Conservation (phyloP, 192 early-diverging fungal species). For the Piromyces finnis region DNA sequence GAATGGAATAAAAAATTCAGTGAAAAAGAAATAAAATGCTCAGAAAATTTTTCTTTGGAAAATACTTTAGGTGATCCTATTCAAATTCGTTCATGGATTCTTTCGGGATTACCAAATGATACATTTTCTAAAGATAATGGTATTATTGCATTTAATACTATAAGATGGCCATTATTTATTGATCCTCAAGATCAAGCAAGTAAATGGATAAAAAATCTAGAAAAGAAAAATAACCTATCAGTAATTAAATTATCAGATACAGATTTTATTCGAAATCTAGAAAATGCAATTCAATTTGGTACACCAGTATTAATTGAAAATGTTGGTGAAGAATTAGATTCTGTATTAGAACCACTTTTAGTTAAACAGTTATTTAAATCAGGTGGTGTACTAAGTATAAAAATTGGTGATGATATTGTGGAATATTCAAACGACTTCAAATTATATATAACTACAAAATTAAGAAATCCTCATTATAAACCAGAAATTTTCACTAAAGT, state of each 20-base stretch:
- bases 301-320: conserved; percentile 37
- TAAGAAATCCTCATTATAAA: conserved; percentile 38
- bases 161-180: conserved; percentile 41
- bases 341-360: conserved; percentile 35
- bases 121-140: conserved; percentile 38
- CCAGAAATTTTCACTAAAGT: conserved; percentile 47
- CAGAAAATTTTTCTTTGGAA: conserved; percentile 21
- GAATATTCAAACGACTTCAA: conserved; percentile 42
- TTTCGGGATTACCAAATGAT: conserved; percentile 39
- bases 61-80: conserved; percentile 36
- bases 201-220: conserved; percentile 48
- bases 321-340: conserved; percentile 41
- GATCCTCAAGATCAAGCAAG: conserved; percentile 46
- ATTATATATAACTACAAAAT: conserved; percentile 42
- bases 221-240: conserved; percentile 27
- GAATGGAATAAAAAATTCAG: conserved; percentile 27
- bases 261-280: conserved; percentile 36
- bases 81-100: conserved; percentile 30
- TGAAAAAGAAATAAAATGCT: conserved; percentile 23
- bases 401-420: conserved; percentile 32
- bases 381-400: conserved; percentile 35
- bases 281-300: conserved; percentile 44
- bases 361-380: conserved; percentile 49
- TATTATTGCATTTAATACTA: conserved; percentile 30
- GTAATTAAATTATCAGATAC: conserved; percentile 39